These are phyloP conservation scores for Clathrospora elynae DNA, from an alignment of 2,329 filamentous ascomycete genomes.

Conservation along the genomic window DNA sequence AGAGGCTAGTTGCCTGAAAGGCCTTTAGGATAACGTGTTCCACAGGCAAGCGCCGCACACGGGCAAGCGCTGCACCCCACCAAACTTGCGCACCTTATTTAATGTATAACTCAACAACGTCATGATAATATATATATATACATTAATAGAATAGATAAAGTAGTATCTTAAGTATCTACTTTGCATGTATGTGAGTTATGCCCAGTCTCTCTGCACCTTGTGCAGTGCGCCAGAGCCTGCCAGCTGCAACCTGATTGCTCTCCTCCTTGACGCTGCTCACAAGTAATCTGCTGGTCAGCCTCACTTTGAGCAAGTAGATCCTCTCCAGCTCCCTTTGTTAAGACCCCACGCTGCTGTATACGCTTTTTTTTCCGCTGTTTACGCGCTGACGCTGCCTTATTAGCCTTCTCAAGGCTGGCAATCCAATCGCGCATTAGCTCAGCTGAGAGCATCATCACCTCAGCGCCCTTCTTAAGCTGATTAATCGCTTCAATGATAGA, in stretches of 20 bases:
- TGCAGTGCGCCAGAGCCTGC: neutral
- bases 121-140: no score
- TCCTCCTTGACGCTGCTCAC: neutral
- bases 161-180: neutral
- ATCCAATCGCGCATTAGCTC: no score
- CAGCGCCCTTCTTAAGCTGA: no score
- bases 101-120: no score
- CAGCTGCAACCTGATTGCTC: neutral
- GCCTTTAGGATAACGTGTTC: no score
- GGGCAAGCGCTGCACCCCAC: no score
- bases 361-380: constrained; percentile 1
- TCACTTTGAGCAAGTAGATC: constrained; percentile 1
- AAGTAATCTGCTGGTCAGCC: neutral
- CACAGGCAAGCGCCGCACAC: no score
- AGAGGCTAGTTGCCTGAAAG: no score
- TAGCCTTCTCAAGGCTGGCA: constrained; percentile 1
- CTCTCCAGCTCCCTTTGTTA: constrained; percentile 2
- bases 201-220: neutral
- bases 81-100: no score
- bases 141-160: no score
- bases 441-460: no score
- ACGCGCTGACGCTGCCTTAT: neutral
- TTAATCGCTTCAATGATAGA: neutral
- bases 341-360: neutral
- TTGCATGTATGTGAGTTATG: neutral